Evolutionary conservation across 208 protist genomes (phyloP).

Genomic region (Sergeia podlipaevii): DNA sequence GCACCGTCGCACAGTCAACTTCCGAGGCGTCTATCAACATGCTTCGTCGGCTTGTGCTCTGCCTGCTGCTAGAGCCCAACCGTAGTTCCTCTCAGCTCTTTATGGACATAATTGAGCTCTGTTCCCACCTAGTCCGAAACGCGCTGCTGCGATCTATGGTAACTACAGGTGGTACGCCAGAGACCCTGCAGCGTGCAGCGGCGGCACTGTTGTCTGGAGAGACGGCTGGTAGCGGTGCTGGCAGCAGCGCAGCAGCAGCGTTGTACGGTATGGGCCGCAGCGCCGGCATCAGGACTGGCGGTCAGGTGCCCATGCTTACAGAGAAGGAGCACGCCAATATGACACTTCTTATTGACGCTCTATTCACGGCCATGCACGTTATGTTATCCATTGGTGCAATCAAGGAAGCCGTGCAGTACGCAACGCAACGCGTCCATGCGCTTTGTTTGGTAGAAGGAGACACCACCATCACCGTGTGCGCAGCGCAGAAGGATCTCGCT

Average conservation of each 20-base stretch:
- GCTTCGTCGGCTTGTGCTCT: constrained; percentile 43
- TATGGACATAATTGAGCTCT: constrained; percentile 36
- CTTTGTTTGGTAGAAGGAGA: constrained; percentile 38
- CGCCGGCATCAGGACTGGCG: constrained; percentile 4
- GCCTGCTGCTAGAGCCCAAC: constrained; percentile 43
- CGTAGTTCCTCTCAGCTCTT: constrained; percentile 38
- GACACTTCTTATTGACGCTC: constrained; percentile 19
- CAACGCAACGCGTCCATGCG: constrained; percentile 51
- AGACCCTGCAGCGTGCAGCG: constrained; percentile 35
- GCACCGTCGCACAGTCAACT: constrained; percentile 8
- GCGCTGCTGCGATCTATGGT: constrained; percentile 29
- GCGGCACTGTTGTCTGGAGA: constrained; percentile 17
- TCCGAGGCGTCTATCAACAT: constrained; percentile 19
- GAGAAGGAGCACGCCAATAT: constrained; percentile 23
- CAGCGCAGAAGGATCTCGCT: constrained; percentile 38
- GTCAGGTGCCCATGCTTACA: constrained; percentile 3
- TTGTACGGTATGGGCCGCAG: neutral
- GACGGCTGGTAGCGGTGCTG: constrained; percentile 1
- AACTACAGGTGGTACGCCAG: constrained; percentile 37
- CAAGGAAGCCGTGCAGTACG: constrained; percentile 35
- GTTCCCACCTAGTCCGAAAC: constrained; percentile 21
- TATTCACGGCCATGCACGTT: constrained; percentile 33
- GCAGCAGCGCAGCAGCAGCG: neutral
- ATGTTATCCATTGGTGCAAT: constrained; percentile 34
- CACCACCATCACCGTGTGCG: constrained; percentile 34